A percentile compares a stretch with the other conserved stretches of the same genome.
Conservation (phyloP, 257 asterid genomes). For the Solanum habrochaites region DNA sequence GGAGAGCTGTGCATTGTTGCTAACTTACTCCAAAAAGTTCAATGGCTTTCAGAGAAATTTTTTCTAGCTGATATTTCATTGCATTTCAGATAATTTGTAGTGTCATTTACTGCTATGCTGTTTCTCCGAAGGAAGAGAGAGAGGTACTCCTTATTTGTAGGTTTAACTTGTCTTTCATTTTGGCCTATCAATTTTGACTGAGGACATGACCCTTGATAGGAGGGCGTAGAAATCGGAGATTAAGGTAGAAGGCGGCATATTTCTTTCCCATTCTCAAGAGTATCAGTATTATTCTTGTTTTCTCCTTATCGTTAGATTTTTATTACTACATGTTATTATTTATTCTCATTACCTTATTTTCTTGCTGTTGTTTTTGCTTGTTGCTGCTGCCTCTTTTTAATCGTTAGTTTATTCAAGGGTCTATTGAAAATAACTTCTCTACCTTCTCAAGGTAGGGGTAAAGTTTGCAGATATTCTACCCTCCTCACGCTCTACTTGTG, state of each 20-base stretch:
- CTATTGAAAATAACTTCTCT: not conserved
- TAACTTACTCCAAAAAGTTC: not conserved
- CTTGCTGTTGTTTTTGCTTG: not conserved
- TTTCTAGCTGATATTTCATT: not conserved
- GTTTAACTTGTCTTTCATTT: not conserved
- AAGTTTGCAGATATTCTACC: not conserved
- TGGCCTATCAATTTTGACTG: not conserved
- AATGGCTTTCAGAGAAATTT: not conserved
- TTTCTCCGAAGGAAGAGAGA: not conserved
- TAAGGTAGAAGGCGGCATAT: not conserved
- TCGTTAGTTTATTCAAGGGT: too few species aligned
- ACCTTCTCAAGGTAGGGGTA: not conserved
- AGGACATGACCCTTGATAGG: not conserved
- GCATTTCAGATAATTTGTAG: not conserved
- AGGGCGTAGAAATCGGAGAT: not conserved
- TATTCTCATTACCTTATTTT: not conserved
- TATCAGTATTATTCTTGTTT: not conserved
- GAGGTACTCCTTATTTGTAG: not conserved
- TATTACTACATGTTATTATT: not conserved
- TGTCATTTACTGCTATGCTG: not conserved
- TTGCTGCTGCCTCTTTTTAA: not conserved
- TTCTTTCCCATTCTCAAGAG: not conserved
- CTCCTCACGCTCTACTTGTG: not conserved
- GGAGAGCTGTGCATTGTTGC: not conserved
- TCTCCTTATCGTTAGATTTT: not conserved